A percentile compares a stretch with the other conserved stretches of the same genome.
phyloP scores from a whole-genome alignment of 2,329 filamentous ascomycete genomes.

The Pseudogymnoascus sp. region DNA sequence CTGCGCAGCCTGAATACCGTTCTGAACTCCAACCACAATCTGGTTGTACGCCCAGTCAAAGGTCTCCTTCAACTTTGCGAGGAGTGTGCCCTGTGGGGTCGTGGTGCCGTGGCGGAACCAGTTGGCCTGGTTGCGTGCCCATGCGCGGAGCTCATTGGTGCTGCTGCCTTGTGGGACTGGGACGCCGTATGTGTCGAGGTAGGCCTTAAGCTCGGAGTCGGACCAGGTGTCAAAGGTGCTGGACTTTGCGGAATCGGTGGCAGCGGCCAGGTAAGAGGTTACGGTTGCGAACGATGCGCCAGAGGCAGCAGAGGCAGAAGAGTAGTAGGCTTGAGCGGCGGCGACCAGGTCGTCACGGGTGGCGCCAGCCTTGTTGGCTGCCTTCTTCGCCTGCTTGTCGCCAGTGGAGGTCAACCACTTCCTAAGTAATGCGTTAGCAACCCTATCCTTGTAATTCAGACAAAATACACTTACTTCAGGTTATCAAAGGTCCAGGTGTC shows the following conservation, averaged over 20 bases:
- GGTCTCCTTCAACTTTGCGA: conserved; percentile 53
- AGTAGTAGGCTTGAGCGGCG: conserved; percentile 55
- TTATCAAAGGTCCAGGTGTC: conserved; percentile 69
- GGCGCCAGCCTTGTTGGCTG: conserved; percentile 53
- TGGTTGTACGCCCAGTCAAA: conserved; percentile 15
- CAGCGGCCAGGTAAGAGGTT: conserved; percentile 61
- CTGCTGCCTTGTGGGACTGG: conserved; percentile 26
- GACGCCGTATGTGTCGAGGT: conserved; percentile 73
- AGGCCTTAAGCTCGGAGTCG: conserved; percentile 61
- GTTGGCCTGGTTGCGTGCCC: conserved; percentile 64
- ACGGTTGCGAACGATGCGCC: conserved; percentile 57
- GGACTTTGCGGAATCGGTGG: conserved; percentile 59
- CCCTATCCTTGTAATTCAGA: background rate
- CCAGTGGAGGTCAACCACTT: conserved; percentile 46
- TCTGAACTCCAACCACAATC: conserved; percentile 32
- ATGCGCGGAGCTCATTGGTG: conserved; percentile 59
- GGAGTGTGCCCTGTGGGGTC: conserved; percentile 56
- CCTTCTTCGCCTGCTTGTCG: conserved; percentile 49
- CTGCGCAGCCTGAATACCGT: conserved; percentile 35
- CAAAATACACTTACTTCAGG: conserved; percentile 43
- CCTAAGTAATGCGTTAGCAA: conserved; percentile 11
- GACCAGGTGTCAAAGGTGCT: conserved; percentile 67
- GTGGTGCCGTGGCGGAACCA: conserved; percentile 72
- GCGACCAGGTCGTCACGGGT: conserved; percentile 68
- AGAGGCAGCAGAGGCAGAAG: conserved; percentile 51